Base-by-base conservation (phyloP, 1,139 yeast genomes). In the Magnusiomyces magnusii region DNA sequence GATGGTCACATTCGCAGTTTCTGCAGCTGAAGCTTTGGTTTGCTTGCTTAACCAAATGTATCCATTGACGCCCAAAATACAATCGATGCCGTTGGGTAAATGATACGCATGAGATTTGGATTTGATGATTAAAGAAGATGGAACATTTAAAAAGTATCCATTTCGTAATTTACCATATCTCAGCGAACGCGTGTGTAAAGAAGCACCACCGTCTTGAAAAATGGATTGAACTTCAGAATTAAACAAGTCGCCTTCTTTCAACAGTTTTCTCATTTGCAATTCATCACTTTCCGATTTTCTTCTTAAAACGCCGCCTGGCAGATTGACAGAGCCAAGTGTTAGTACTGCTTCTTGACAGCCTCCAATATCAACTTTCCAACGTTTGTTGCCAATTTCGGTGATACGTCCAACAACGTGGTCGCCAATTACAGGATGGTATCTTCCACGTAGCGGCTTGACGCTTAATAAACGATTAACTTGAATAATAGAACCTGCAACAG, bases 321-420 rank as follows among this genome's bases (percentile, higher is more conserved):
- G 78, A 72, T 95, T 95, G 27, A 95, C 97, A 0, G 97, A 89
- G 10, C 99, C 99, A 62, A 95, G 78, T 90, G 90, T 86, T 63
- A 95, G 76, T 0, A 89, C 84, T 0, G 97, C 99, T 70, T 91
- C 95, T 68, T 90, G 97, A 66, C 85, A 86, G 24, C 90, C 89
- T 19, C 99, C 98, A 67, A 95, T 90, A 68, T 93, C 97, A 23
- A 95, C 98, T 70, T 87, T 91, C 99, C 99, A 95, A 66, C 98
- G 78, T 70, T 87, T 88, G 66, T 87, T 86, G 0, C 96, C 96
- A 3, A 93, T 98, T 68, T 93, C 99, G 1, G 95, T 87, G 66
- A 95, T 87, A 64, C 99, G 77, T 0, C 99, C 99, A 44, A 95
- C 85, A 21, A 95, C 81, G 72, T 95, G 98, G 70, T 95, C 99